Base-by-base conservation (phyloP, 495 filamentous ascomycete species). In the Podospora anserina region DNA sequence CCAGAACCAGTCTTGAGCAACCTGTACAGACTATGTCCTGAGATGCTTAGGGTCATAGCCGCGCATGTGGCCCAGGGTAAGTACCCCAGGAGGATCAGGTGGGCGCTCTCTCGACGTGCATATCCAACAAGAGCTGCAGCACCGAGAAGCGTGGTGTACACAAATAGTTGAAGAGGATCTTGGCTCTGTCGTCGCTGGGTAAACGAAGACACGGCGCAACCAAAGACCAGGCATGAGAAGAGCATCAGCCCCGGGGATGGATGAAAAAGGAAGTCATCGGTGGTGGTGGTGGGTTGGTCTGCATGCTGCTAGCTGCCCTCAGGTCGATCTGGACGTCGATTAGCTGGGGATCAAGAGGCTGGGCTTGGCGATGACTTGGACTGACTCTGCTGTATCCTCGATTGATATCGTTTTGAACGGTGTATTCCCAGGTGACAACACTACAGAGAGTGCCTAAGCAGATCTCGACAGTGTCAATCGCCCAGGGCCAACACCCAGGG, bases 141-240 rank as follows among this genome's bases (percentile, higher is more conserved):
- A 20, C 62, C 39, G 7, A 83, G 72, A 59, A 78, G 72, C 26
- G 75, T 27, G 30, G 77, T 20, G 59, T 81, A 83, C 7, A 83
- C 72, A 15, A 78, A 53, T 19, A 76, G 72, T 63, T 83, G 81
- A 55, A 73, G 77, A 4, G 63, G 76, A 34, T 85, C 82, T 44
- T 74, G 49, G n/a, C 76, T 75, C 63, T 80, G 79, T 13, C 78
- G 71, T 49, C 82, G 76, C 54, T 82, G 80, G 5, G 66, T 68
- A 63, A 81, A 83, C 23, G 80, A 83, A 2, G 83, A 83, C 2
- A 84, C 75, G 60, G 78, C 78, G 64, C 80, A 84, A 23, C 82
- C 83, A 19, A 83, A 72, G 16, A 80, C 69, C 23, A 84, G 63
- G 64, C 81, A 84, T n/a, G 80, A 80, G 28, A 69, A 70, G 28